Conservation (phyloP, 1,284 basidiomycete species). For the Sporisorium exsertum region DNA sequence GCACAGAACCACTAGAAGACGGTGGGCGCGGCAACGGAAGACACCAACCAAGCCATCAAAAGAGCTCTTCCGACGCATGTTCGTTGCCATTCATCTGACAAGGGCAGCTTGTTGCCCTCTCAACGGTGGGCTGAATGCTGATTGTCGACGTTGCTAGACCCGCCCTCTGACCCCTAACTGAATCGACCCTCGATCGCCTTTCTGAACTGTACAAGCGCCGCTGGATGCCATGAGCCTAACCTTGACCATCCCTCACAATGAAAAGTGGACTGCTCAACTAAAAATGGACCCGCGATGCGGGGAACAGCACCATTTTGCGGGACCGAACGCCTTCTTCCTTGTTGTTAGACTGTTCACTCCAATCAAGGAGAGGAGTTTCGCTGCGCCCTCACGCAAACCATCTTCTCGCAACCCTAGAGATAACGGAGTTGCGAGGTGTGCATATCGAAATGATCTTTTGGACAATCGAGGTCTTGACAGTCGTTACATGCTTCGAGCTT, state of each 20-base stretch:
- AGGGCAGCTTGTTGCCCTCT: no score
- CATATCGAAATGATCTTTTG: not conserved
- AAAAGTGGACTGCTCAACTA: not conserved
- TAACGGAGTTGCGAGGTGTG: not conserved
- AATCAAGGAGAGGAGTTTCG: not conserved
- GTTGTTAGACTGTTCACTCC: not conserved
- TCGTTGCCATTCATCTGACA: no score
- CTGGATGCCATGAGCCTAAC: not conserved
- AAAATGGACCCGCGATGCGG: not conserved
- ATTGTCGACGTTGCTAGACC: no score
- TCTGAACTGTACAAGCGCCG: no score
- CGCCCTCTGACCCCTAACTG: no score
- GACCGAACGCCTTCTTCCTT: not conserved
- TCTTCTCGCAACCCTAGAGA: not conserved
- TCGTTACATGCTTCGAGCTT: not conserved
- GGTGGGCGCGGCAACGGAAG: no score
- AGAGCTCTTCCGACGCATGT: no score
- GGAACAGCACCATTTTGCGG: not conserved
- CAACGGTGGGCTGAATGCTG: no score
- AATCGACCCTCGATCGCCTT: no score
- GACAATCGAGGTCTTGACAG: not conserved
- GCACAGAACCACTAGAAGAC: not conserved
- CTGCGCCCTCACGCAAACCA: not conserved
- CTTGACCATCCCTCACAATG: no score
- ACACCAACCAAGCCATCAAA: no score